A percentile compares a stretch with the other conserved stretches of the same genome.
Evolutionary conservation across 202 grass and related monocot species (phyloP).

Genomic region (Cymbopogon flexuosus): DNA sequence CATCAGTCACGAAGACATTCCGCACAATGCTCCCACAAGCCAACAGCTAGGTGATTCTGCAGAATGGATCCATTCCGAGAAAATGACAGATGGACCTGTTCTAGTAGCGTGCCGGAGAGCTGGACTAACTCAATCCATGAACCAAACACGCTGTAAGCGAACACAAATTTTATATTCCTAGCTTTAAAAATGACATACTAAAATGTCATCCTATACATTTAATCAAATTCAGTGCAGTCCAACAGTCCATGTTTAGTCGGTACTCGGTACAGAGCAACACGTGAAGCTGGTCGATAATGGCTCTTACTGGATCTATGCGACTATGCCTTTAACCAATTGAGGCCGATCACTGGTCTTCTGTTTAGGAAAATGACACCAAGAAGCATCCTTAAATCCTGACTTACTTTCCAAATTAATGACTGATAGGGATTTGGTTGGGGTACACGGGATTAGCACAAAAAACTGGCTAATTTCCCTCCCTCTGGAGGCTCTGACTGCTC

Average conservation of each 20-base stretch:
- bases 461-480: neutral
- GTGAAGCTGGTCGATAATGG: neutral
- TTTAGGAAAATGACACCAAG: neutral
- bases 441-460: neutral
- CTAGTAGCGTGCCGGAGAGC: neutral
- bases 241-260: slow-evolving; percentile 1
- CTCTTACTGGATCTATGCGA: neutral
- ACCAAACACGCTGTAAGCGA: neutral
- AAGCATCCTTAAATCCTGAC: neutral
- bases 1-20: neutral
- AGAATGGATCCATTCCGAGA: neutral
- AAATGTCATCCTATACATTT: slow-evolving; percentile 12
- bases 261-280: neutral
- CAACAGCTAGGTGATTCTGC: neutral
- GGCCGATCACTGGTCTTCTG: neutral
- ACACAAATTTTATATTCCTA: neutral
- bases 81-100: neutral
- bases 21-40: neutral
- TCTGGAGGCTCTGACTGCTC: neutral
- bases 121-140: neutral
- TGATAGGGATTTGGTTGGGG: neutral
- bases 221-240: slow-evolving; percentile 9
- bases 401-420: slow-evolving; percentile 1
- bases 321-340: neutral
- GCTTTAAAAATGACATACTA: slow-evolving; percentile 1